Evolutionary conservation across 1,284 basidiomycete species (phyloP).

Genomic region (Rhizoctonia solani): DNA sequence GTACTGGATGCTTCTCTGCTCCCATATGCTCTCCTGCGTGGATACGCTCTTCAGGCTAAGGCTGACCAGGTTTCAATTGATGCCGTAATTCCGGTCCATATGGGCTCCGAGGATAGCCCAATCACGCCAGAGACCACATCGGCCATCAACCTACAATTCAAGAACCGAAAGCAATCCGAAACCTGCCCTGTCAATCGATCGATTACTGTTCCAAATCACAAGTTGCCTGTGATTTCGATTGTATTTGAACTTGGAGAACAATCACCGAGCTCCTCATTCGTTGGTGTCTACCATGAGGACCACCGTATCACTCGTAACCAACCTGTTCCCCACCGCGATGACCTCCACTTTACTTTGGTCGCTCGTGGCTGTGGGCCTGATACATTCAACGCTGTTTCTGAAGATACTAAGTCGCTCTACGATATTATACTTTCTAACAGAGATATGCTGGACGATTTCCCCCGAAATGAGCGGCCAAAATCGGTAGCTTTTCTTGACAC

Average conservation of each 20-base stretch:
- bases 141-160: neutral
- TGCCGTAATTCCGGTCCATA: slow-evolving; percentile 6
- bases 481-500: too few relatives aligned
- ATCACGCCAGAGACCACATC: neutral
- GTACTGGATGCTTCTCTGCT: neutral
- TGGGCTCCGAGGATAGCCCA: neutral
- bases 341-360: neutral
- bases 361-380: neutral
- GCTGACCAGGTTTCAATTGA: slow-evolving; percentile 5
- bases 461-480: neutral
- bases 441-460: neutral
- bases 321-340: neutral
- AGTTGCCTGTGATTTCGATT: neutral
- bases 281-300: neutral
- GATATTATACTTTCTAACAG: neutral
- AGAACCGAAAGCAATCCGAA: neutral
- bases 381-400: neutral
- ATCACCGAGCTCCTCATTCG: too few relatives aligned
- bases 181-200: neutral
- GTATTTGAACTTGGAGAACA: slow-evolving; percentile 1
- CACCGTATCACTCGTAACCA: neutral
- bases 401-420: neutral
- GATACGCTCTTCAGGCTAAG: neutral
- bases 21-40: neutral
- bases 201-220: neutral